These are phyloP conservation scores for Fragilaria crotonensis DNA, from an alignment of 108 stramenopile species.

Conservation along the genomic window DNA sequence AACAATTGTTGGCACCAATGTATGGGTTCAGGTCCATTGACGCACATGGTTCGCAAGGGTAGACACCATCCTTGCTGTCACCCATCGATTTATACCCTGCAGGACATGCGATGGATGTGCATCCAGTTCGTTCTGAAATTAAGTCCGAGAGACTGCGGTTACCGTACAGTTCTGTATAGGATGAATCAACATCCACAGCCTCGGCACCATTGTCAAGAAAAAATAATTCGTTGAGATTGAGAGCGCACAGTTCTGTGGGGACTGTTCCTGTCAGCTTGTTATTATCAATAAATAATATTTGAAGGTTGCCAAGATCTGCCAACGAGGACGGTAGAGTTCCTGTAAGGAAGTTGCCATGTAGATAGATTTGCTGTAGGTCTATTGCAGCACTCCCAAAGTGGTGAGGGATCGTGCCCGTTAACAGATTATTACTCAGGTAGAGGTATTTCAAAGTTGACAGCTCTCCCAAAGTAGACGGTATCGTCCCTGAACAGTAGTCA, in stretches of 20 bases:
- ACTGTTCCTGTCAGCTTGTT: slow-evolving; percentile 26
- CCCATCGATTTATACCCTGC: slow-evolving; percentile 19
- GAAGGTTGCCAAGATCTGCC: neutral
- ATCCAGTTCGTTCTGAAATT: slow-evolving; percentile 9
- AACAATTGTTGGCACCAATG: slow-evolving; percentile 4
- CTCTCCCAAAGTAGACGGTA: neutral
- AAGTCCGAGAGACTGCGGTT: too few species aligned
- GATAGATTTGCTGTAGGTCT: neutral
- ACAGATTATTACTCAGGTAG: slow-evolving; percentile 6
- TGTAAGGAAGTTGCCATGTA: slow-evolving; percentile 1
- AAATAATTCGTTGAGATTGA: slow-evolving; percentile 28
- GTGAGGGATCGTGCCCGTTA: slow-evolving; percentile 4
- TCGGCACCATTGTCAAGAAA: slow-evolving; percentile 2
- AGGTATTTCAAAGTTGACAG: neutral
- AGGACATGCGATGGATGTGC: slow-evolving; percentile 51
- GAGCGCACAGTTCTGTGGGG: slow-evolving; percentile 19
- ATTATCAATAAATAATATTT: neutral
- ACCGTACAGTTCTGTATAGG: too few species aligned
- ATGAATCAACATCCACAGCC: too few species aligned
- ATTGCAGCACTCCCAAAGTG: neutral
- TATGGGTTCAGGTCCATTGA: slow-evolving; percentile 24
- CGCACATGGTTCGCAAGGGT: slow-evolving; percentile 28
- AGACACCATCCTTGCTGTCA: slow-evolving; percentile 13
- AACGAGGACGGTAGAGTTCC: slow-evolving; percentile 1
- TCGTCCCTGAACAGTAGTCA: slow-evolving; percentile 1